Conservation (phyloP, 495 filamentous ascomycete genomes). For the Clavariopsis aquatica region DNA sequence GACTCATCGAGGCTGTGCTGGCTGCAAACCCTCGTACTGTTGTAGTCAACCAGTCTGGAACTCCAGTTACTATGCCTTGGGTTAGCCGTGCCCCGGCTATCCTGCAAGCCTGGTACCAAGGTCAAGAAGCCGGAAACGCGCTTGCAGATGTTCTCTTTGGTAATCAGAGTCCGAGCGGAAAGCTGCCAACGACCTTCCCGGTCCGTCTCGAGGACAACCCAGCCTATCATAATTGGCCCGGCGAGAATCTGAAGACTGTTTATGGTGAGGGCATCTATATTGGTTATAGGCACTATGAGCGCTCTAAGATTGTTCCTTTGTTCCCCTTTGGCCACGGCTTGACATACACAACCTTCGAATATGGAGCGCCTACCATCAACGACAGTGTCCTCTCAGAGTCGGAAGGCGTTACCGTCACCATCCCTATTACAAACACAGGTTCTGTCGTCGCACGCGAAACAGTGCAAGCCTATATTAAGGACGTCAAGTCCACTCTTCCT, state of each 20-base stretch:
- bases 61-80: constrained; percentile 86
- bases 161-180: constrained; percentile 38
- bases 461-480: constrained; percentile 66
- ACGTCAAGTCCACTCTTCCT: constrained; percentile 62
- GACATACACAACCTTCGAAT: constrained; percentile 62
- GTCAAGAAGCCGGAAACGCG: constrained; percentile 52
- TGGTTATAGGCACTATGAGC: constrained; percentile 82
- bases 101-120: constrained; percentile 62
- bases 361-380: constrained; percentile 64
- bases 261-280: constrained; percentile 82
- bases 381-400: constrained; percentile 56
- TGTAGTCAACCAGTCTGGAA: constrained; percentile 81
- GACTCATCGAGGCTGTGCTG: constrained; percentile 68
- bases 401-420: constrained; percentile 53
- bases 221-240: constrained; percentile 74
- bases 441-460: constrained; percentile 63
- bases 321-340: constrained; percentile 86
- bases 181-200: constrained; percentile 69
- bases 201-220: constrained; percentile 70
- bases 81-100: constrained; percentile 61
- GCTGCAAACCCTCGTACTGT: constrained; percentile 71
- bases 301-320: constrained; percentile 60
- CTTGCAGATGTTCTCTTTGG: constrained; percentile 70
- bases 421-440: constrained; percentile 61
- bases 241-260: constrained; percentile 72